Evolutionary conservation across 495 filamentous ascomycete species (phyloP).

Genomic region (Talaromyces trachyspermus): DNA sequence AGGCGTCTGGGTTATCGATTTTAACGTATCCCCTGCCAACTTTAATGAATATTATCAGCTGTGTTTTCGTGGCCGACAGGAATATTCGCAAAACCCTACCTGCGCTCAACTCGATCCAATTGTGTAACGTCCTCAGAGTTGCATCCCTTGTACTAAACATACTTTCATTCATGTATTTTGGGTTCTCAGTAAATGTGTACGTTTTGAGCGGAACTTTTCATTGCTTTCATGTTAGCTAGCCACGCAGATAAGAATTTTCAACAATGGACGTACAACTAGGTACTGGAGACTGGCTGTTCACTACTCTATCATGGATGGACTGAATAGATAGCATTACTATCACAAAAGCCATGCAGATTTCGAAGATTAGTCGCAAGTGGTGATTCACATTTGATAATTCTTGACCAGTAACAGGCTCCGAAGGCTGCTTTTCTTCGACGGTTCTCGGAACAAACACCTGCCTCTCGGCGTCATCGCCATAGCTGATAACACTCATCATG

Average conservation of each 20-base stretch:
- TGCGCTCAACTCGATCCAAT: conserved; percentile 3
- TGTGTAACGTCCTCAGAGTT: conserved; percentile 1
- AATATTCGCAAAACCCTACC: not conserved
- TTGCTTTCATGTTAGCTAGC: not conserved
- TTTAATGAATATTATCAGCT: not conserved
- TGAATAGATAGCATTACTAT: not conserved
- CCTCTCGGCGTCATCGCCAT: not conserved
- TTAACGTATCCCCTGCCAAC: conserved; percentile 4
- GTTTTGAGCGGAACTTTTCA: not conserved
- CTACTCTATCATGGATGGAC: not conserved
- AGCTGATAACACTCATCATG: not conserved
- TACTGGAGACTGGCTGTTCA: not conserved
- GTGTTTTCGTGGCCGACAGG: not conserved
- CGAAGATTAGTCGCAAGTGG: not conserved
- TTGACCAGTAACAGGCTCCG: not conserved
- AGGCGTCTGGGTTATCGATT: not conserved
- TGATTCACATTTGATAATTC: not conserved
- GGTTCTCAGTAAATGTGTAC: not conserved
- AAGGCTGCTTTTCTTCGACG: not conserved
- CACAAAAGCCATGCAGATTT: not conserved
- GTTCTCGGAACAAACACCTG: not conserved
- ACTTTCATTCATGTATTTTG: not conserved
- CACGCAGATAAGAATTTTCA: not conserved
- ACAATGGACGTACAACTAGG: conserved; percentile 3
- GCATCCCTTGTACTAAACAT: not conserved